These are phyloP conservation scores for Parsonsia alboflavescens DNA, from an alignment of 257 asterid genomes.

Conservation along the genomic window DNA sequence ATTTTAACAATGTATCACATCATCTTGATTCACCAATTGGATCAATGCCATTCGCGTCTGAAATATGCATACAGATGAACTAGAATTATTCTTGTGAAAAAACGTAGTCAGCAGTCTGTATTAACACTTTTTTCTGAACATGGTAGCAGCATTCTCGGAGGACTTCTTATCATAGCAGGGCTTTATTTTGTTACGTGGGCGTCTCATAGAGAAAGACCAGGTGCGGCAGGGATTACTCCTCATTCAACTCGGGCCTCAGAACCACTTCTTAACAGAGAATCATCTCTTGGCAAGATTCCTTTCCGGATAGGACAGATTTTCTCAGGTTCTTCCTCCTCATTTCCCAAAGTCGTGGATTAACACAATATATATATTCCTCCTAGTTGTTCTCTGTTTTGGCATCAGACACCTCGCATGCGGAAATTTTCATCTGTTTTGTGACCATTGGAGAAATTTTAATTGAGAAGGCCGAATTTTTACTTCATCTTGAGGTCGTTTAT, in stretches of 20 bases:
- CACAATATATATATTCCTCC: background rate
- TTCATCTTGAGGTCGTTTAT: background rate
- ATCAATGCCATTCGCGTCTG: too few species aligned
- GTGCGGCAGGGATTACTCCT: slow-evolving; percentile 24
- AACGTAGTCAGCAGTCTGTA: background rate
- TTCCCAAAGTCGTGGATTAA: background rate
- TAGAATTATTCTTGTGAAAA: background rate
- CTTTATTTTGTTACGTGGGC: slow-evolving; percentile 97
- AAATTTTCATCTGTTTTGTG: too few species aligned
- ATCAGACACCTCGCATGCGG: background rate
- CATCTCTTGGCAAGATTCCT: slow-evolving; percentile 45
- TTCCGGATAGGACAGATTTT: slow-evolving; percentile 28
- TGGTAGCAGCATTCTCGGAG: slow-evolving; percentile 75
- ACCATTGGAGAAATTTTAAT: background rate
- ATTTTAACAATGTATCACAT: background rate
- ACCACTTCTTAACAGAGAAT: slow-evolving; percentile 36
- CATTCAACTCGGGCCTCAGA: slow-evolving; percentile 43
- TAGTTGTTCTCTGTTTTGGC: background rate
- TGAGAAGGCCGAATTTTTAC: background rate
- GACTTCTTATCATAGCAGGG: slow-evolving; percentile 71
- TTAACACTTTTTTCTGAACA: background rate
- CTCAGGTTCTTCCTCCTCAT: background rate
- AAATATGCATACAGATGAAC: background rate
- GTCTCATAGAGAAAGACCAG: slow-evolving; percentile 52
- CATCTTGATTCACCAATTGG: too few species aligned